Evolutionary conservation across 1,284 basidiomycete genomes (phyloP), one percentile per base, ranked within the genome.

Genomic region (Lentinus polychrous): DNA sequence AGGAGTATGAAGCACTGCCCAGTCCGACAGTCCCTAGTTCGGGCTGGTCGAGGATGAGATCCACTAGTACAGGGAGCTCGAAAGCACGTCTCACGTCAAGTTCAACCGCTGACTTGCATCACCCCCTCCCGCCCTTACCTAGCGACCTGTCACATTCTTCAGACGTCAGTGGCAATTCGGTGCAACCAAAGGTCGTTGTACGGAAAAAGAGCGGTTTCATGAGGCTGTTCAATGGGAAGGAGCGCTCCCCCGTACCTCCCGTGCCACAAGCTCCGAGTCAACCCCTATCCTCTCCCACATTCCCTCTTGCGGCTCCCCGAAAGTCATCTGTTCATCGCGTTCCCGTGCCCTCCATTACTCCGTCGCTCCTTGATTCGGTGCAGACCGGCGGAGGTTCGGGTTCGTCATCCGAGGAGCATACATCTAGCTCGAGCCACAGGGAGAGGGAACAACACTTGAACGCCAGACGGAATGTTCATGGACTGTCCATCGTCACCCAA

Each of bases 141-240:
- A 43, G 66, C 66, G 36, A 49, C 33, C 32, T 12, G 42, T 12
- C 48, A 52, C 17, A 15, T 3, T 17, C 39, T 20, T 37, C 35
- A 5, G 18, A n/a, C 12, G n/a, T 15, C 14, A 37, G 35, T 37
- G 20, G 10, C 34, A 43, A 37, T n/a, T 17, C 31, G 14, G 53
- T 51, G 10, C 56, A 58, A 8, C 47, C 48, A 18, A 57, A 51
- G 48, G 49, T 53, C 8, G 54, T 65, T 11, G 49, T 35, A 11
- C 57, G 58, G 50, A 66, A 86, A 70, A 89, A 84, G 63, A 90
- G 86, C 56, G 87, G 86, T 1, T 85, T 91, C 61, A 79, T 91
- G 82, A 73, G 84, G 48, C 65, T 91, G 11, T 89, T 91, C 64
- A 80, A 83, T 58, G 72, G 72, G 23, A 77, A 74, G 55, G 66